Conservation (phyloP, 2,329 filamentous ascomycete genomes). For the Penicillium fuscoglaucum region DNA sequence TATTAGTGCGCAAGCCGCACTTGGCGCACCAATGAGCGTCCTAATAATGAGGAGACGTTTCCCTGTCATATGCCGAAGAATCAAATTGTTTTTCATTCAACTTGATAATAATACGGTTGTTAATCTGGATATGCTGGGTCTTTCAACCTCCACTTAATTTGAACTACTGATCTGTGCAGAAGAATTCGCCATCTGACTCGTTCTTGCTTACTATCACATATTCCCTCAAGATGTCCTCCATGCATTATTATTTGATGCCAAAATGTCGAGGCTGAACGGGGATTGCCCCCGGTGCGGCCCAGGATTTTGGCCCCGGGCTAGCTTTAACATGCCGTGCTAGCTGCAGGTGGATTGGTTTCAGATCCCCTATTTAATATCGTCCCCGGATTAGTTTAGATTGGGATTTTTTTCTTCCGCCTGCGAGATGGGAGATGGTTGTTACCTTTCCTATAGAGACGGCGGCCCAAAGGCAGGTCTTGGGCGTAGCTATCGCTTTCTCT, state of each 20-base stretch:
- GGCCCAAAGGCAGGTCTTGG: conserved; percentile 20
- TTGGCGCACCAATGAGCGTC: not conserved
- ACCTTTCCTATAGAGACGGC: conserved; percentile 23
- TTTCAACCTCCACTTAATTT: not conserved
- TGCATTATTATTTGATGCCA: too few relatives aligned
- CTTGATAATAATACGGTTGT: not conserved
- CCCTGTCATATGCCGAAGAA: not conserved
- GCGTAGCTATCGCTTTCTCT: conserved; percentile 20
- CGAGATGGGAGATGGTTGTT: conserved; percentile 9
- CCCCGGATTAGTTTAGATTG: too few relatives aligned
- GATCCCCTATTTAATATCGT: not conserved
- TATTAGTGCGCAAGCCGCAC: not conserved
- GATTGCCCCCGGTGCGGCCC: not conserved
- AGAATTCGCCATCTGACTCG: not conserved
- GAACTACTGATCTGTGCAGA: not conserved
- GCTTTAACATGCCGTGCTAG: not conserved
- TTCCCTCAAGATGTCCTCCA: too few relatives aligned
- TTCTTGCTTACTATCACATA: not conserved
- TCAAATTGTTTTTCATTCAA: not conserved
- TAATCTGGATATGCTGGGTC: not conserved
- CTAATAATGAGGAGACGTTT: not conserved
- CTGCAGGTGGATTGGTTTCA: not conserved
- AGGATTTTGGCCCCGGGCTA: not conserved
- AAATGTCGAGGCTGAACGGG: not conserved
- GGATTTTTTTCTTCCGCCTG: too few relatives aligned